A percentile compares a stretch with the other conserved stretches of the same genome.
Conservation (phyloP, 495 filamentous ascomycete species). For the Penicillium taxi region DNA sequence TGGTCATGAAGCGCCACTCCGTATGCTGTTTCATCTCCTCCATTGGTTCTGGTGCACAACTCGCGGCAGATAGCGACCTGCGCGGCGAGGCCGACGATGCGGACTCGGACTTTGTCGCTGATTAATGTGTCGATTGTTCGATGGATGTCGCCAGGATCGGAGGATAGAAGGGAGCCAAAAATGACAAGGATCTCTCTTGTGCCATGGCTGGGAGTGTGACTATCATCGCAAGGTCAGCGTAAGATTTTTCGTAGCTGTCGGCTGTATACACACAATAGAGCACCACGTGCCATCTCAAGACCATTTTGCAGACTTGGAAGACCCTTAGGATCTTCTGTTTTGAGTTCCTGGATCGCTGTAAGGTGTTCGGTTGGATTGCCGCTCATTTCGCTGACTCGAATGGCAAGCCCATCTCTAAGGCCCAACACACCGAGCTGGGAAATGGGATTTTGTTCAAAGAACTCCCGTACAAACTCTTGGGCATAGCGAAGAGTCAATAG, state of each 20-base stretch:
- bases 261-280: conserved; percentile 57
- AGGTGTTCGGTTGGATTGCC: conserved; percentile 90
- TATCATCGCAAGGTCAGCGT: conserved; percentile 27
- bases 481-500: conserved; percentile 76
- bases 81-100: conserved; percentile 81
- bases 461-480: conserved; percentile 81
- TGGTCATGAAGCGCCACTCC: conserved; percentile 79
- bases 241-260: background rate
- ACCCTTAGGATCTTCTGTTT: conserved; percentile 73
- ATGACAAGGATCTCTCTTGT: conserved; percentile 88
- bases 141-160: conserved; percentile 92
- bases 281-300: conserved; percentile 84
- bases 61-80: conserved; percentile 89
- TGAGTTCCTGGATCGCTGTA: conserved; percentile 59
- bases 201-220: conserved; percentile 85
- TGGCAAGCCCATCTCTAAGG: conserved; percentile 82
- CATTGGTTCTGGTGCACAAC: conserved; percentile 78
- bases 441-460: conserved; percentile 99
- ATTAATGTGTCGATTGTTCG: conserved; percentile 73
- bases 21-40: conserved; percentile 66
- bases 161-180: conserved; percentile 81
- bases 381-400: conserved; percentile 77
- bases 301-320: conserved; percentile 91
- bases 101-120: conserved; percentile 72
- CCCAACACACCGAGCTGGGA: conserved; percentile 86